Evolutionary conservation across 768 basidiomycete genomes (phyloP), one percentile per base, ranked within the genome.

Genomic region (Leccinum obscurum): DNA sequence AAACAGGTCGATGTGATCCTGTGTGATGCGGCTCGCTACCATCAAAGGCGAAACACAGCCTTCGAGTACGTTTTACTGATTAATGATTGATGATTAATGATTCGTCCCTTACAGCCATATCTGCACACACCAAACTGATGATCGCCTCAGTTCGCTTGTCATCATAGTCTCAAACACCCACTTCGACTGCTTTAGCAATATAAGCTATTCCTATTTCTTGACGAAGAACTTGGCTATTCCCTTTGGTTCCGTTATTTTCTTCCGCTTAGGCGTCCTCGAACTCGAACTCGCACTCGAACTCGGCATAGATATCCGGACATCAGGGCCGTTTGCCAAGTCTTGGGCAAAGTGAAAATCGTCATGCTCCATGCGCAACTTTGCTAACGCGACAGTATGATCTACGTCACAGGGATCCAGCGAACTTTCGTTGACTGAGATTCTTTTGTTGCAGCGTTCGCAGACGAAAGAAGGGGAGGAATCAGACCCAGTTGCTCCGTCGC

Each of bases 291-390:
- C 17, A 41, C 8, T 41, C 39, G 39, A 46, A 35, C 59, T 55
- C 44, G 64, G 59, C 34, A 30, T 39, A 54, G 57, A 39, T 20
- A 11, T 44, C 20, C 52, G 56, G 4, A 5, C 20, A 20, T 69
- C 71, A 54, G 74, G 59, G 56, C 79, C 77, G 26, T 80, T 80
- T 22, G 87, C 82, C 54, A 98, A 70, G 57, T 92, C 89, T 66
- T 87, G 80, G 1, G 95, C 95, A 65, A 93, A 86, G 72, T 98
- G 95, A 72, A 85, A 97, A 74, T 97, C 95, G 37, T 85, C 81
- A 66, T 98, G 95, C 69, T 97, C 95, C 72, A 82, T 65, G 56
- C 78, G 79, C 57, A 84, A 68, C 60, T 73, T 73, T 6, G 72
- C 76, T 39, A 88, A 65, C 62, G 75, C 77, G 53, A 66, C 64